Base-by-base conservation (phyloP, 192 early-diverging fungal genomes). In the Umbelopsis sp. region DNA sequence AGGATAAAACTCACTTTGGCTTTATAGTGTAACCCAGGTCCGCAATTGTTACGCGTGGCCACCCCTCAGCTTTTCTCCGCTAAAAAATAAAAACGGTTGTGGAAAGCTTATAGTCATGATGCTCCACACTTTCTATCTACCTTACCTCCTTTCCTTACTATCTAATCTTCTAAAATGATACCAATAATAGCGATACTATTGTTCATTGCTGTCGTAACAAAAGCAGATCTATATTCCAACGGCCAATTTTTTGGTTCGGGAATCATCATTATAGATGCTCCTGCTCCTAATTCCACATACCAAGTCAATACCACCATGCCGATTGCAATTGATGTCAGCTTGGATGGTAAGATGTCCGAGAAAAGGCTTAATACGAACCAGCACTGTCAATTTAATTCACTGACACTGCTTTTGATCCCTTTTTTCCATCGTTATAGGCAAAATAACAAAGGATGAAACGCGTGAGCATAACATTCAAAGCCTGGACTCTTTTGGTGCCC, bases 221-320 rank as follows among this genome's bases (percentile, higher is more conserved):
- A 43, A 11, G 68, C 47, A 14, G 68, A 70, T 20, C 3, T 36
- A 26, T 70, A 70, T 25, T 52, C 49, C 22, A 70, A 70, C 36
- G 68, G 68, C 25, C 68, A 70, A 31, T 70, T 51, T 36, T 70
- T 70, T 31, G 68, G 68, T 38, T 14, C 45, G 20, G 68, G 68
- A 44, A 70, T 70, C 47, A 50, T 70, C 8, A 70, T 70, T 20
- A 43, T 70, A 1, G 68, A 70, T 53, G 68, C 68, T 26, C 68
- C 68, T 14, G 68, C 68, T 6, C 68, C 68, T 2, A 70, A 70
- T 38, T 70, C 68, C 10, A 70, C 68, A 26, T 70, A 34, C 49
- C 68, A 70, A 20, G 68, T 70, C 32, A 70, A 70, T 32, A 29
- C 68, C n/a, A 70, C 68, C 24, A 49, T 70, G 68, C 68, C 68